Conservation (phyloP, 2,329 filamentous ascomycete genomes). For the Paecilomyces formosus region DNA sequence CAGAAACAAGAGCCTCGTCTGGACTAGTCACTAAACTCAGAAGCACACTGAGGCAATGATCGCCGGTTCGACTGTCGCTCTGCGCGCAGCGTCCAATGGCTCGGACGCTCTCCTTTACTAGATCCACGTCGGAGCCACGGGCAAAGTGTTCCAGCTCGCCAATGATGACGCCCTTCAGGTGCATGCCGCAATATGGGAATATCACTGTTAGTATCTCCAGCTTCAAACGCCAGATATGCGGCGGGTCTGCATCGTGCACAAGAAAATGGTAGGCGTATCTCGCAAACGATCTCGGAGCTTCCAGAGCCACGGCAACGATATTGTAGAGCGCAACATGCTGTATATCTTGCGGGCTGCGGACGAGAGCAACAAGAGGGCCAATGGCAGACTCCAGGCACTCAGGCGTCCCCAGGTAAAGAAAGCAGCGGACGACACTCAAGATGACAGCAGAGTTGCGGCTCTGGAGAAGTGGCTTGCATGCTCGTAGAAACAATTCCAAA, state of each 20-base stretch:
- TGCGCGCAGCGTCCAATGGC: constrained; percentile 93
- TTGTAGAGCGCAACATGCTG: constrained; percentile 88
- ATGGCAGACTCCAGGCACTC: constrained; percentile 69
- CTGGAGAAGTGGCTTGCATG: constrained; percentile 76
- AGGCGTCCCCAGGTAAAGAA: constrained; percentile 72
- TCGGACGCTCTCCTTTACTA: constrained; percentile 82
- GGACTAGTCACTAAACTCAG: constrained; percentile 81
- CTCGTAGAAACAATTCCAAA: constrained; percentile 69
- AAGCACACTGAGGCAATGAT: constrained; percentile 73
- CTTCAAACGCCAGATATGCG: constrained; percentile 83
- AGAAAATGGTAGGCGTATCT: constrained; percentile 86
- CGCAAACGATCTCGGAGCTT: constrained; percentile 70
- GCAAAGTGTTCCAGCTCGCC: constrained; percentile 94
- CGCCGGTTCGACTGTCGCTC: constrained; percentile 60
- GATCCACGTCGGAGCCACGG: constrained; percentile 61
- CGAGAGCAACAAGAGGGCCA: constrained; percentile 76
- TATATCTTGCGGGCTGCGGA: constrained; percentile 79
- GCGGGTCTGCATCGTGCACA: constrained; percentile 68
- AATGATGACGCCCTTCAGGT: constrained; percentile 77
- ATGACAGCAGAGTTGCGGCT: constrained; percentile 92
- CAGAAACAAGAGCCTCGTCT: constrained; percentile 80
- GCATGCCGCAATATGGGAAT: constrained; percentile 70
- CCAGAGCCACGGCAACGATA: constrained; percentile 83
- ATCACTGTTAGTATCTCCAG: constrained; percentile 84
- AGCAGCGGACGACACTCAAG: constrained; percentile 76